Base-by-base conservation (phyloP, 2,329 filamentous ascomycete species). In the Fusarium paranaense region DNA sequence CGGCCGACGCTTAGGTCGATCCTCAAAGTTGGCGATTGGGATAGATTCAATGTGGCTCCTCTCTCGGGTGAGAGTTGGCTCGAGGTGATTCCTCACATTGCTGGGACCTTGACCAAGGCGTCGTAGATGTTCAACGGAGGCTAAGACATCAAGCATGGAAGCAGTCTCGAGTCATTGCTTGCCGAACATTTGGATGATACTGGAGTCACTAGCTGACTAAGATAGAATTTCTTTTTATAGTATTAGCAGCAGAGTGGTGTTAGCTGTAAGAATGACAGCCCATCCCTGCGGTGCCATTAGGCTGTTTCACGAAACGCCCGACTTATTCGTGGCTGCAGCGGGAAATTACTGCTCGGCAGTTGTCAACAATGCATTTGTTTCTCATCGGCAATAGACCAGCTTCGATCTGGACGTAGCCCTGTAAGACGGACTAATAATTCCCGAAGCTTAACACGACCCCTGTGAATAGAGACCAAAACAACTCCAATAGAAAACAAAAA, bases 391-490 rank as follows among this genome's bases (percentile, higher is more conserved):
- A n/a, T 13, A 14, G 47, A 52, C 18, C 27, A 8, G 18, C 27
- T 5, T 30, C 11, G 13, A 32, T 52, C 27, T 32, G 7, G 47
- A 1, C 37, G 14, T 40, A 42, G 33, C 25, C 33, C 37, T 14
- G 47, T 63, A 63, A 63, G 61, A 56, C 61, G 61, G 61, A 22
- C 25, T 40, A 56, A 63, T 54, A 33, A 27, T 14, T 32, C 25
- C 61, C 61, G 47, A 56, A 30, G 20, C 33, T 40, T 16, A 18
- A 54, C 47, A 35, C 1, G 25, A 27, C 20, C 40, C 40, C 40
- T 62, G 40, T 45, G 59, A 18, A 35, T 22, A 42, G 5, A 9
- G 25, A n/a, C 25, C 38, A 18, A 50, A 35, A 27, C 40, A 35
- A 32, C 27, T 33, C 59, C 59, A 50, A 40, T 35, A 33, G 40